Evolutionary conservation across 768 basidiomycete species (phyloP).

Genomic region (Hericium rajendrae): DNA sequence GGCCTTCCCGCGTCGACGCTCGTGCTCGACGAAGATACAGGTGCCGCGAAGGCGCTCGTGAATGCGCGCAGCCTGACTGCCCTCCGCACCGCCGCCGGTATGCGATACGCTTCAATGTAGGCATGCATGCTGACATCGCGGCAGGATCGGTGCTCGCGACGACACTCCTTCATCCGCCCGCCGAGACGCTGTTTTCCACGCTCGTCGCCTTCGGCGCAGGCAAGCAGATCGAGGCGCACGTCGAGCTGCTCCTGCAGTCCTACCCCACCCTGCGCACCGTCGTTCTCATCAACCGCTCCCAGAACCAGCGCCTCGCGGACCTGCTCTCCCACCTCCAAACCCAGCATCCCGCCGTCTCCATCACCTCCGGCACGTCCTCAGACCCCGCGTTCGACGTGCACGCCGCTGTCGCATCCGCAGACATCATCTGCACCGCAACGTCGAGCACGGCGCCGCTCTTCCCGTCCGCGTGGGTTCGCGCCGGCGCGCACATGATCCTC

Average conservation of each 20-base stretch:
- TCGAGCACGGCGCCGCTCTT: conserved; percentile 65
- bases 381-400: conserved; percentile 16
- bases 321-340: conserved; percentile 26
- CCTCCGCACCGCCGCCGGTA: conserved; percentile 74
- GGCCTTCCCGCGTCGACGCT: conserved; percentile 75
- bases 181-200: conserved; percentile 23
- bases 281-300: conserved; percentile 55
- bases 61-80: conserved; percentile 76
- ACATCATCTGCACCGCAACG: conserved; percentile 71
- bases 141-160: conserved; percentile 64
- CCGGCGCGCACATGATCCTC: conserved; percentile 61
- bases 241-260: conserved; percentile 47
- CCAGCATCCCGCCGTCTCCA: conserved; percentile 18
- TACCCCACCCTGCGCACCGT: conserved; percentile 45
- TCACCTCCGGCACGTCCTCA: conserved; percentile 5
- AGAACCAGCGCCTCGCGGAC: conserved; percentile 34
- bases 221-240: conserved; percentile 57
- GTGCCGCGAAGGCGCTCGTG: conserved; percentile 61
- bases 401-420: conserved; percentile 29
- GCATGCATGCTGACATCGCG: not conserved
- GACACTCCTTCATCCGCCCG: conserved; percentile 34
- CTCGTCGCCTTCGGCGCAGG: conserved; percentile 69
- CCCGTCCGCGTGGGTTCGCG: conserved; percentile 48
- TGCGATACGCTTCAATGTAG: conserved; percentile 9
- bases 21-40: conserved; percentile 62